A percentile compares a stretch with the other conserved stretches of the same genome.
phyloP scores from a whole-genome alignment of 1,139 yeast genomes.

The Hyphopichia wangnamkhiaoensis region DNA sequence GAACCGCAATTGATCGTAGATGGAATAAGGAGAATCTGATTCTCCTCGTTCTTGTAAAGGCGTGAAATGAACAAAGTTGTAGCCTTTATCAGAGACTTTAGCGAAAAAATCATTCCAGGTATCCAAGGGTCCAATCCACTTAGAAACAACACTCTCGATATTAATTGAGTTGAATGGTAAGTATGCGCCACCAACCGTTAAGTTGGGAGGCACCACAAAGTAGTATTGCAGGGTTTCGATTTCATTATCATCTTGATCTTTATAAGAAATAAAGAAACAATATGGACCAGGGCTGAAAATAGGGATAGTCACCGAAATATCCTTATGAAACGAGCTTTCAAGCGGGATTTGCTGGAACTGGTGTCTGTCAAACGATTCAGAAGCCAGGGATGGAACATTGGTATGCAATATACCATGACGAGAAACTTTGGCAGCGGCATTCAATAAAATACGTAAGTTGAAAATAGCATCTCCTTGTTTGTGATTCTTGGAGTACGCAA shows the following conservation, averaged over 20 bases:
- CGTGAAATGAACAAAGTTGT: conserved; percentile 94
- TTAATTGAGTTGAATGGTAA: conserved; percentile 80
- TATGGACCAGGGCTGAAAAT: conserved; percentile 80
- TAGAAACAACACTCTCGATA: conserved; percentile 83
- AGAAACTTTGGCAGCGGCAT: conserved; percentile 73
- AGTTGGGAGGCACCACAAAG: conserved; percentile 80
- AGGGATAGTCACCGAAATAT: conserved; percentile 59
- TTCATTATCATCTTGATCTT: conserved; percentile 29
- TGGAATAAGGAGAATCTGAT: conserved; percentile 90
- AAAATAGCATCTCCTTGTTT: conserved; percentile 49
- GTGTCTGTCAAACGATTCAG: conserved; percentile 54
- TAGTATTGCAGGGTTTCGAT: conserved; percentile 58
- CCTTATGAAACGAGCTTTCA: conserved; percentile 55
- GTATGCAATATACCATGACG: conserved; percentile 72
- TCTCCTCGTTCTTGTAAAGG: conserved; percentile 89
- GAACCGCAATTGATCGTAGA: conserved; percentile 78
- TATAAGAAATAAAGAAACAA: conserved; percentile 61
- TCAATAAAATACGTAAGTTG: conserved; percentile 60
- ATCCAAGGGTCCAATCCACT: conserved; percentile 77
- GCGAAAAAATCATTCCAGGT: conserved; percentile 68
- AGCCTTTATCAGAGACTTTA: conserved; percentile 69
- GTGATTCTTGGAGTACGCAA: conserved; percentile 44
- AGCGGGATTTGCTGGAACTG: conserved; percentile 51
- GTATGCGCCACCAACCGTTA: conserved; percentile 55
- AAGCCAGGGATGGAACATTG: conserved; percentile 60